A percentile compares a stretch with the other conserved stretches of the same genome.
These are phyloP conservation scores for Hsuehochloa calcarea DNA, from an alignment of 176 grass and related monocot species.

Conservation along the genomic window DNA sequence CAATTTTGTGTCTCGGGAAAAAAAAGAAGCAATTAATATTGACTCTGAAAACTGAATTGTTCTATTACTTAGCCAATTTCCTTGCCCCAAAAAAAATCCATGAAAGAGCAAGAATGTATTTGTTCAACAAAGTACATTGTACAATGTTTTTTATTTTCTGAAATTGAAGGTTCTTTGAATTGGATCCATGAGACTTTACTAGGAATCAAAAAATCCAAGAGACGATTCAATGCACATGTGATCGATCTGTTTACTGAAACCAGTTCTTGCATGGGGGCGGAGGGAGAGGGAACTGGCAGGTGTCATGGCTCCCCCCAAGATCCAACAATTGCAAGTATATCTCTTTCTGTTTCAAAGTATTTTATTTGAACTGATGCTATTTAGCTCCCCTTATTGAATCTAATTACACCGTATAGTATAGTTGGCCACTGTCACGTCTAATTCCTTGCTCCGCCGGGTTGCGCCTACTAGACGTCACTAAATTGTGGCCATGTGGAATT, in stretches of 20 bases:
- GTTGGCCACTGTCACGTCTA: too few relatives aligned
- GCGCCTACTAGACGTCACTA: background rate
- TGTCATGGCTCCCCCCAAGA: too few relatives aligned
- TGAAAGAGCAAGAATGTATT: background rate
- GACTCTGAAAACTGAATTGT: background rate
- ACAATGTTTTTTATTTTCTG: background rate
- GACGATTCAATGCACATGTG: background rate
- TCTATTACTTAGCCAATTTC: background rate
- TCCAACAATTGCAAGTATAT: too few relatives aligned
- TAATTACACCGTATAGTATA: too few relatives aligned
- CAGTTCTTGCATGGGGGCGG: background rate
- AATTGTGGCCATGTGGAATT: constrained; percentile 4
- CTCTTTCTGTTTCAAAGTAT: too few relatives aligned
- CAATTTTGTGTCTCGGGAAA: too few relatives aligned
- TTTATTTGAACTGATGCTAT: too few relatives aligned
- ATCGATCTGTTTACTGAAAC: background rate
- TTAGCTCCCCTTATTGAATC: too few relatives aligned
- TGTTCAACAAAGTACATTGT: background rate
- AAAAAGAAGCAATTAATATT: background rate
- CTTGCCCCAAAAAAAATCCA: background rate
- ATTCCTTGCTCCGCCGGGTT: too few relatives aligned
- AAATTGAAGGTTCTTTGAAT: background rate
- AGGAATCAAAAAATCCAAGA: background rate
- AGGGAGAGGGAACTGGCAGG: too few relatives aligned
- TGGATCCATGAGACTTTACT: background rate